A percentile compares a stretch with the other conserved stretches of the same genome.
Evolutionary conservation across 2,329 filamentous ascomycete genomes (phyloP).

Genomic region (Leptosphaerulina australis): DNA sequence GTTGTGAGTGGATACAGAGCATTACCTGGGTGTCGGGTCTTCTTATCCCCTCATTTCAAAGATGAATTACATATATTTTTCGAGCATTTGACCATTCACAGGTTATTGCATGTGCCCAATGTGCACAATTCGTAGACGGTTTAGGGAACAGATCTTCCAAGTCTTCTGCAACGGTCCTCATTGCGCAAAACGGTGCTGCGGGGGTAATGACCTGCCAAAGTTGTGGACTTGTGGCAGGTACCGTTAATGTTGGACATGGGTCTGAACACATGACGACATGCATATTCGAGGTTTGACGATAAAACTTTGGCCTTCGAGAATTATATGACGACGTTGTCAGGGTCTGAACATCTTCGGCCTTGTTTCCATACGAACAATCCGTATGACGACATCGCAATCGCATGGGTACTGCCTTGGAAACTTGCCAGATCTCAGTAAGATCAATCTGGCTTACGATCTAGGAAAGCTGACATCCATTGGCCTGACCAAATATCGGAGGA

Average conservation of each 20-base stretch:
- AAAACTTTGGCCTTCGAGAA: not conserved
- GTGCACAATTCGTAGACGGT: not conserved
- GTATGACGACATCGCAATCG: constrained; percentile 11
- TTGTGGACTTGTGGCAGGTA: constrained; percentile 11
- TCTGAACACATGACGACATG: constrained; percentile 15
- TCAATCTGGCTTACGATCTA: not conserved
- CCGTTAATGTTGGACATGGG: constrained; percentile 5
- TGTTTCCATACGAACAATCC: not conserved
- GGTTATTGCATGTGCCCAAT: not conserved
- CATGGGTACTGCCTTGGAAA: constrained; percentile 7
- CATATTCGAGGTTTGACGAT: not conserved
- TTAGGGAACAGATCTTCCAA: not conserved
- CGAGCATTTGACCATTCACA: not conserved
- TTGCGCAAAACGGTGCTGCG: constrained; percentile 3
- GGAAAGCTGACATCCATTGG: not conserved
- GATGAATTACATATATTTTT: not conserved
- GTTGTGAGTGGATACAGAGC: not conserved
- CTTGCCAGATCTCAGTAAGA: not conserved
- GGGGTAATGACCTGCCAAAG: constrained; percentile 4
- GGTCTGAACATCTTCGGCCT: not conserved
- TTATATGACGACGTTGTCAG: constrained; percentile 3
- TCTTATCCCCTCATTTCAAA: not conserved
- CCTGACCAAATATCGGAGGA: not conserved
- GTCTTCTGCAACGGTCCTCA: not conserved
- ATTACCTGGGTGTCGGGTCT: constrained; percentile 4